Evolutionary conservation across 177 flowering plant genomes (phyloP).

Genomic region (Telopea speciosissima): DNA sequence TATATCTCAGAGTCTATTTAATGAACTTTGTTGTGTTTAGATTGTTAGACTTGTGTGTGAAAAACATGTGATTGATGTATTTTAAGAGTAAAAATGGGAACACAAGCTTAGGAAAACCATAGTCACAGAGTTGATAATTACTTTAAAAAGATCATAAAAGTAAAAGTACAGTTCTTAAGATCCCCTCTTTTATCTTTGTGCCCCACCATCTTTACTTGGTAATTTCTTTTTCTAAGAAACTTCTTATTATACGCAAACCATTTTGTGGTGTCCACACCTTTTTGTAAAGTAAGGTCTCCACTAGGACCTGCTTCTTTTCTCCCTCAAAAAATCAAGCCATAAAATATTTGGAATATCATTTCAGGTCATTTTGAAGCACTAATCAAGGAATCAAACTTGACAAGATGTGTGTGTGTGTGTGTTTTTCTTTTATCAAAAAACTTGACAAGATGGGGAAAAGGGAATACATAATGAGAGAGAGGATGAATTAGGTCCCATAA

Average conservation of each 20-base stretch:
- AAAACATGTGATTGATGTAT: background rate
- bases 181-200: slow-evolving; percentile 11
- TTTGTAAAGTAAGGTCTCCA: slow-evolving; percentile 18
- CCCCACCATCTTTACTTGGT: slow-evolving; percentile 23
- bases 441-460: background rate
- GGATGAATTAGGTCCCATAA: background rate
- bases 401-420: background rate
- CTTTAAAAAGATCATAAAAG: slow-evolving; percentile 9
- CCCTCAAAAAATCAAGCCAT: background rate
- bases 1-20: background rate
- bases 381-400: slow-evolving; percentile 6
- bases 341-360: slow-evolving; percentile 1
- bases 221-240: slow-evolving; percentile 20
- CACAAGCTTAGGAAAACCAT: slow-evolving; percentile 7
- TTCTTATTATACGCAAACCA: slow-evolving; percentile 19
- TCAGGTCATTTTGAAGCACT: slow-evolving; percentile 7
- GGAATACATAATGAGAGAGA: slow-evolving; percentile 1
- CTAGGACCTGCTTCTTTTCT: background rate
- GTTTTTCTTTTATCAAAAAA: background rate
- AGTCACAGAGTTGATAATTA: slow-evolving; percentile 9
- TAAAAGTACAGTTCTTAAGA: slow-evolving; percentile 12
- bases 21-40: background rate
- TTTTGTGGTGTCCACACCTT: slow-evolving; percentile 23
- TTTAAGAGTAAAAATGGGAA: slow-evolving; percentile 7
- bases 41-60: no score